Evolutionary conservation across 129 eudicot genomes (phyloP).

Genomic region (Helichrysum umbraculigerum): DNA sequence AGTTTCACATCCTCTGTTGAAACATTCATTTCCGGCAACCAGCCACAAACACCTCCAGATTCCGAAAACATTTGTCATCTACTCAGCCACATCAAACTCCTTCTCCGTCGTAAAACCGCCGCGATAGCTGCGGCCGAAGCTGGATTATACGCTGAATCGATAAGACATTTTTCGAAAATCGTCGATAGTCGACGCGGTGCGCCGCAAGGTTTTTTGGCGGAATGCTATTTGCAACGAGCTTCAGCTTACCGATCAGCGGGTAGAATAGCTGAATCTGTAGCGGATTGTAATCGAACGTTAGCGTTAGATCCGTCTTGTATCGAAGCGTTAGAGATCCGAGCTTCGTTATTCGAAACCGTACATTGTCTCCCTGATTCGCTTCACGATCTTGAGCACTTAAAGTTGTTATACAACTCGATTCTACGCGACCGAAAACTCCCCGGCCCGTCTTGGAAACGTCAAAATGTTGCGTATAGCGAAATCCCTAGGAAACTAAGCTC

Average conservation of each 20-base stretch:
- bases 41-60: slow-evolving; percentile 51
- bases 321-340: slow-evolving; percentile 62
- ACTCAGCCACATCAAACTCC: slow-evolving; percentile 76
- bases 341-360: slow-evolving; percentile 65
- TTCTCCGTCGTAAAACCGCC: slow-evolving; percentile 82
- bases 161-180: slow-evolving; percentile 86
- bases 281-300: slow-evolving; percentile 74
- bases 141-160: slow-evolving; percentile 75
- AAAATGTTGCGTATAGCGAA: slow-evolving; percentile 55
- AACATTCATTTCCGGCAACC: slow-evolving; percentile 14
- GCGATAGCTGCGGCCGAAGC: slow-evolving; percentile 88
- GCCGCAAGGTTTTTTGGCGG: slow-evolving; percentile 76
- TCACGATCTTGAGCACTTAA: slow-evolving; percentile 85
- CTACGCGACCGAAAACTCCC: slow-evolving; percentile 69
- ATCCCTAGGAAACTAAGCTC: slow-evolving; percentile 69
- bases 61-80: slow-evolving; percentile 56
- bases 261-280: slow-evolving; percentile 69
- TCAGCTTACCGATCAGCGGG: slow-evolving; percentile 56
- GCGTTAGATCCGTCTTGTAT: slow-evolving; percentile 71
- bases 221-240: slow-evolving; percentile 80
- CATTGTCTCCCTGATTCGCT: slow-evolving; percentile 75
- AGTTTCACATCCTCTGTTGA: slow-evolving; percentile 54
- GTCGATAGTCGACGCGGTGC: slow-evolving; percentile 79
- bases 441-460: slow-evolving; percentile 78
- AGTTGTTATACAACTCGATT: slow-evolving; percentile 68